Percentiles rank a stretch among this genome's conserved stretches.
These are phyloP conservation scores for Colletotrichum siamense DNA, from an alignment of 2,329 filamentous ascomycete species.

Conservation along the genomic window DNA sequence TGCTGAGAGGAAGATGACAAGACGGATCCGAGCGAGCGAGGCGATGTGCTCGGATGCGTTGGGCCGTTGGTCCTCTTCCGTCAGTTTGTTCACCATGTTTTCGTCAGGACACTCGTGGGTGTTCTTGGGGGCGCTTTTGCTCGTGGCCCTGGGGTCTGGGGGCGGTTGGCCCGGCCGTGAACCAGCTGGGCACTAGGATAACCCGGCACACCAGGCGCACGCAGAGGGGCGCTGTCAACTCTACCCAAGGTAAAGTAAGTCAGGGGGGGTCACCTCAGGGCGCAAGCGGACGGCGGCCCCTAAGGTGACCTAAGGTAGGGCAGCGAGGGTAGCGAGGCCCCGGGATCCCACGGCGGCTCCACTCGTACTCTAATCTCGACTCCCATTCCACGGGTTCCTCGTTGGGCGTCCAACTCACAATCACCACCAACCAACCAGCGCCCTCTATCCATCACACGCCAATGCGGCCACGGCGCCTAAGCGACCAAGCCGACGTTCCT, in stretches of 20 bases:
- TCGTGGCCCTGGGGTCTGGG: not conserved
- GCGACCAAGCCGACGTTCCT: not conserved
- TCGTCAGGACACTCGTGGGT: not conserved
- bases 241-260: not conserved
- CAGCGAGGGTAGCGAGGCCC: not conserved
- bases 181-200: not conserved
- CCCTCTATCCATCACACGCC: not conserved
- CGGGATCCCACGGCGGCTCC: not conserved
- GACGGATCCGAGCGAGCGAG: slow-evolving; percentile 9
- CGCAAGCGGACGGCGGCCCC: not conserved
- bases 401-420: not conserved
- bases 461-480: slow-evolving; percentile 6
- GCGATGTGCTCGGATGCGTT: slow-evolving; percentile 12
- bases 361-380: not conserved
- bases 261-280: not conserved
- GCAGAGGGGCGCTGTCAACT: not conserved
- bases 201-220: not conserved
- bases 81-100: not conserved
- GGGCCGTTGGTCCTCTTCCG: not conserved
- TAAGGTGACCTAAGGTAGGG: not conserved
- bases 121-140: not conserved
- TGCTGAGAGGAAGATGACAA: not conserved
- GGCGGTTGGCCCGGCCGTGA: not conserved
- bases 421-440: not conserved
- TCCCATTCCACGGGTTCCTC: not conserved